Evolutionary conservation across 108 stramenopile genomes (phyloP).

Genomic region (Epipyxis sp.): DNA sequence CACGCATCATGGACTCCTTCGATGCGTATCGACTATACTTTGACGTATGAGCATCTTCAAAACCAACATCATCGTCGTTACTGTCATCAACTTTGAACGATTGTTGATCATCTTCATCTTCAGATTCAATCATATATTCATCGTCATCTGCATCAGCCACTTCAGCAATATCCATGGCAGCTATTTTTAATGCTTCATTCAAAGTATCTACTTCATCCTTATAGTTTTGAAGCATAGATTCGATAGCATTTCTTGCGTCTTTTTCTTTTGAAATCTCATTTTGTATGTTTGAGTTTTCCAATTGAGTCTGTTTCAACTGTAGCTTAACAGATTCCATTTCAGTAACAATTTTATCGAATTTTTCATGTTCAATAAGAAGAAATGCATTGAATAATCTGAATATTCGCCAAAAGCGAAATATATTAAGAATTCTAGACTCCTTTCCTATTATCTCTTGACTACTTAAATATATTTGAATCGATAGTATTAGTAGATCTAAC

Average conservation of each 20-base stretch:
- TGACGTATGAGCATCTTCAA: too few species aligned
- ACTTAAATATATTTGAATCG: not conserved
- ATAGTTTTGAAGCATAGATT: slow-evolving; percentile 43
- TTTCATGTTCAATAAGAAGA: slow-evolving; percentile 11
- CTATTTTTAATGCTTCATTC: slow-evolving; percentile 50
- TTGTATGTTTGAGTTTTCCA: not conserved
- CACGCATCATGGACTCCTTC: too few species aligned
- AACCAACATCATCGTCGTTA: too few species aligned
- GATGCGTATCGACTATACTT: too few species aligned
- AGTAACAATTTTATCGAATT: not conserved
- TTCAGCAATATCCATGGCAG: slow-evolving; percentile 47
- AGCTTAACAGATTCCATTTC: not conserved
- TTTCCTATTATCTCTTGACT: not conserved
- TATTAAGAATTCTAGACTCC: not conserved
- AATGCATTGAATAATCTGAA: not conserved
- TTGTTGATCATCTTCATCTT: not conserved
- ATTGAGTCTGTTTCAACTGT: not conserved
- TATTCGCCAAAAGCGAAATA: slow-evolving; percentile 27
- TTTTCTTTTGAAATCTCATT: slow-evolving; percentile 32
- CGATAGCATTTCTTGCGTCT: slow-evolving; percentile 39
- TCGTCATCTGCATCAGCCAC: slow-evolving; percentile 33
- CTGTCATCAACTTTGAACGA: not conserved
- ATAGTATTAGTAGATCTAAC: not conserved
- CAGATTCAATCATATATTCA: not conserved
- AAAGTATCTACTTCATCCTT: slow-evolving; percentile 53